Evolutionary conservation across 768 basidiomycete genomes (phyloP).

Genomic region (Pleurotus sapidus): DNA sequence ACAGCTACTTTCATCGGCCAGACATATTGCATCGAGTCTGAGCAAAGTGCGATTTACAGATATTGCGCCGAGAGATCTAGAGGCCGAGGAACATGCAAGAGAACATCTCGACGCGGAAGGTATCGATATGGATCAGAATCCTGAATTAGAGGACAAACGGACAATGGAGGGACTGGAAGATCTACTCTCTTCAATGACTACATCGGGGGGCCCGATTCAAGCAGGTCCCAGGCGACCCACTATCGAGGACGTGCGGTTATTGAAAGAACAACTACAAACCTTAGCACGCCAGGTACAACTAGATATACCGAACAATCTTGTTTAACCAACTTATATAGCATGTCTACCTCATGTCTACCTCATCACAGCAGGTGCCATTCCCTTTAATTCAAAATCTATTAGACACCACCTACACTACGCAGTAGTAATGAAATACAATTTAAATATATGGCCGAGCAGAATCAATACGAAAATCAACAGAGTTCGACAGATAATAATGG

Average conservation of each 20-base stretch:
- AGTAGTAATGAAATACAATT: too few species aligned
- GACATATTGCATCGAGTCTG: constrained; percentile 55
- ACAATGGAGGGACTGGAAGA: constrained; percentile 57
- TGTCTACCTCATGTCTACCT: too few species aligned
- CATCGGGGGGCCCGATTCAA: constrained; percentile 9
- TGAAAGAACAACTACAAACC: not conserved
- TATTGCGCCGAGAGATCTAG: constrained; percentile 70
- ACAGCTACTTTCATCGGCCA: constrained; percentile 19
- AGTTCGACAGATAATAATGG: too few species aligned
- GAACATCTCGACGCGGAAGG: constrained; percentile 54
- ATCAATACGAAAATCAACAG: too few species aligned
- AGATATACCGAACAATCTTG: too few species aligned
- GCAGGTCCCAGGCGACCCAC: not conserved
- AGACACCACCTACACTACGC: too few species aligned
- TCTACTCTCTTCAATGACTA: constrained; percentile 43
- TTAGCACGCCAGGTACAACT: not conserved
- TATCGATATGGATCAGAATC: constrained; percentile 30
- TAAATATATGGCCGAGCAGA: too few species aligned
- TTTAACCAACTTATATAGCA: too few species aligned
- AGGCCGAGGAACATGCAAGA: constrained; percentile 75
- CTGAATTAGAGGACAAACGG: constrained; percentile 43
- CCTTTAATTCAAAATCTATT: too few species aligned
- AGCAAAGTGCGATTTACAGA: constrained; percentile 63
- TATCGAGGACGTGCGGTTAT: not conserved
- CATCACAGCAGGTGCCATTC: too few species aligned